Evolutionary conservation across 1,284 basidiomycete species (phyloP), one percentile per base, ranked within the genome.

Genomic region (Ceraceosorus guamensis): DNA sequence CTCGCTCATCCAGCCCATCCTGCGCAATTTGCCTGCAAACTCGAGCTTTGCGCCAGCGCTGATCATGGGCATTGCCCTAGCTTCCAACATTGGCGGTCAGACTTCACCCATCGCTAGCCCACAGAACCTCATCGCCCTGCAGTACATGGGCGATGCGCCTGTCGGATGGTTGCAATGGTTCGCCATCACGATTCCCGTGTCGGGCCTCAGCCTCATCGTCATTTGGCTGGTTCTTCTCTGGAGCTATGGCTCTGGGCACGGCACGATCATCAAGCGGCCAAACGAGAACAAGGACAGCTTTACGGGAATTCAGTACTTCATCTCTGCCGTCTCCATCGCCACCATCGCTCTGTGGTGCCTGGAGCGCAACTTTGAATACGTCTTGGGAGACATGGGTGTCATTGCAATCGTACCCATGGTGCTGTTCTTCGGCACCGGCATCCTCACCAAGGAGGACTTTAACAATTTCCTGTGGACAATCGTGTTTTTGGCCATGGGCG

Each of bases 51-150:
- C 85, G 0, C 89, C 89, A 48, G 91, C 89, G 71, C 80, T 98
- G 47, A 92, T 98, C 65, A 83, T 98, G 64, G 92, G 88, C 7
- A 98, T 98, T 60, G 95, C 95, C 0, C 83, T 99, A 4, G 91
- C 93, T 0, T 91, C 92, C 35, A 98, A 98, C 77, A 93, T 98
- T 60, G 95, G 95, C n/a, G 91, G 91, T 0, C 91, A 93, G 78
- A 88, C 86, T 54, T 96, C 91, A 1, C 91, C 91, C 4, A 79
- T 79, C 55, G 95, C 92, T 0, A 95, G 91, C 0, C 93, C 95
- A 0, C 95, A 99, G 77, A 99, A 98, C 77, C 82, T 97, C 32
- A 97, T 98, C 66, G 92, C 93, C 2, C 80, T 97, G 10, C 80
- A 83, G 48, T 84, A 82, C 34, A 97, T 99, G 93, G 37, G 18